Conservation (phyloP, 2,329 filamentous ascomycete species). For the Phaeosphaeriaceae sp. region DNA sequence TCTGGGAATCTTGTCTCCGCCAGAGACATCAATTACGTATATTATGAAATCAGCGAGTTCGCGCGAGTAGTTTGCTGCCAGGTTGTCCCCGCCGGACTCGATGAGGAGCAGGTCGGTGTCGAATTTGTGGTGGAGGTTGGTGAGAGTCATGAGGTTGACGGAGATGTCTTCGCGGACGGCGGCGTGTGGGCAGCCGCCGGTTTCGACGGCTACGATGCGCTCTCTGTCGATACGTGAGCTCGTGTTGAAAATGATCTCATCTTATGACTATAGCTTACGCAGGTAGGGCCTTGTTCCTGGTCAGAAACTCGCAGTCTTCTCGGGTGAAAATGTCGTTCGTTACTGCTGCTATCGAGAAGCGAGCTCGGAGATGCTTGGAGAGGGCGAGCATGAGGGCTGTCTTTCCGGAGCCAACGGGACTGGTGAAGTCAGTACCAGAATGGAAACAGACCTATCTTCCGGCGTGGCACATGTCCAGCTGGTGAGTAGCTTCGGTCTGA, state of each 20-base stretch:
- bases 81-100: conserved; percentile 93
- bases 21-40: conserved; percentile 97
- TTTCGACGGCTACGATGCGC: conserved; percentile 95
- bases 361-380: conserved; percentile 79
- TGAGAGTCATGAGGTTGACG: conserved; percentile 89
- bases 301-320: conserved; percentile 98
- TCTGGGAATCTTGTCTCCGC: conserved; percentile 93
- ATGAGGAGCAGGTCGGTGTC: conserved; percentile 86
- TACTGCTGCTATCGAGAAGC: conserved; percentile 89
- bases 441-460: background rate
- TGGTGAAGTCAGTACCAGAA: conserved; percentile 47
- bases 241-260: background rate
- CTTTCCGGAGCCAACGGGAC: conserved; percentile 95
- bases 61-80: conserved; percentile 94
- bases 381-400: conserved; percentile 96
- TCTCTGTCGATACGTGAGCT: conserved; percentile 35
- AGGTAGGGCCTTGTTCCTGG: conserved; percentile 81
- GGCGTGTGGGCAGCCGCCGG: conserved; percentile 94
- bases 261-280: conserved; percentile 50
- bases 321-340: conserved; percentile 99
- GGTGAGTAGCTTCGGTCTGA: background rate
- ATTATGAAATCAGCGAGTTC: conserved; percentile 98
- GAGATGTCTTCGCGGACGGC: conserved; percentile 97
- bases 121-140: conserved; percentile 84
- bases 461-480: background rate